Percentiles rank a stretch among this genome's conserved stretches.
These are phyloP conservation scores for Trametes gibbosa DNA, from an alignment of 768 basidiomycete species.

Conservation along the genomic window DNA sequence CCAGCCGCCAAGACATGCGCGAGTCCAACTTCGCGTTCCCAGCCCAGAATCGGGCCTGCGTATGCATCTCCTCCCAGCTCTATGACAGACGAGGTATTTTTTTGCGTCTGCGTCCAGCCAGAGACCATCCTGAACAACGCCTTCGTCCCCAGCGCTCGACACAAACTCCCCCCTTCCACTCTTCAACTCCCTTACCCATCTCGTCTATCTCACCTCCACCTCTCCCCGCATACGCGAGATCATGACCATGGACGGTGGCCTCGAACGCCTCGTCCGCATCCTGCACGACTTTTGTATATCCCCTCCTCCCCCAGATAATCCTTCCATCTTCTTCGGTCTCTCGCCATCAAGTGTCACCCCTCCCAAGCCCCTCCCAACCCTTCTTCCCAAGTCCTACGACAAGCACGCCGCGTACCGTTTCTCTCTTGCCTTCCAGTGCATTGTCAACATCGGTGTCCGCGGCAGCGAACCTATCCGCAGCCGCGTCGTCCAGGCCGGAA, in stretches of 20 bases:
- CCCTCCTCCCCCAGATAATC: slow-evolving; percentile 80
- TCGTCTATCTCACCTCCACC: slow-evolving; percentile 94
- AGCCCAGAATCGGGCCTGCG: slow-evolving; percentile 90
- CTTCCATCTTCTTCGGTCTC: slow-evolving; percentile 74
- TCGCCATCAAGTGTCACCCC: slow-evolving; percentile 60
- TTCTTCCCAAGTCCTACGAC: slow-evolving; percentile 70
- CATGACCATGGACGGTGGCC: slow-evolving; percentile 95
- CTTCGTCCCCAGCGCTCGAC: slow-evolving; percentile 40
- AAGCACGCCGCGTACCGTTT: slow-evolving; percentile 87
- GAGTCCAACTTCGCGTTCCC: slow-evolving; percentile 96
- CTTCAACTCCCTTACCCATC: slow-evolving; percentile 93
- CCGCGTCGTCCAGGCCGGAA: slow-evolving; percentile 92
- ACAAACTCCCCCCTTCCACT: slow-evolving; percentile 62
- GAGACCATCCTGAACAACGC: background rate
- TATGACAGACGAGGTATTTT: slow-evolving; percentile 89
- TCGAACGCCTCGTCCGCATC: slow-evolving; percentile 92
- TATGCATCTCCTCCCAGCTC: slow-evolving; percentile 90
- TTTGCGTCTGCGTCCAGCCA: slow-evolving; percentile 1
- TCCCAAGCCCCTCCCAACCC: slow-evolving; percentile 52
- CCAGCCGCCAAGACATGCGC: slow-evolving; percentile 55
- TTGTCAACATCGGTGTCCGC: slow-evolving; percentile 95
- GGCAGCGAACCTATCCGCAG: slow-evolving; percentile 91
- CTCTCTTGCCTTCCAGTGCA: slow-evolving; percentile 91
- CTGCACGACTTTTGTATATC: slow-evolving; percentile 84
- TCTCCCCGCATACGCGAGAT: slow-evolving; percentile 98